These are phyloP conservation scores for Ceratocystis destructans DNA, from an alignment of 2,329 filamentous ascomycete genomes.

Conservation along the genomic window DNA sequence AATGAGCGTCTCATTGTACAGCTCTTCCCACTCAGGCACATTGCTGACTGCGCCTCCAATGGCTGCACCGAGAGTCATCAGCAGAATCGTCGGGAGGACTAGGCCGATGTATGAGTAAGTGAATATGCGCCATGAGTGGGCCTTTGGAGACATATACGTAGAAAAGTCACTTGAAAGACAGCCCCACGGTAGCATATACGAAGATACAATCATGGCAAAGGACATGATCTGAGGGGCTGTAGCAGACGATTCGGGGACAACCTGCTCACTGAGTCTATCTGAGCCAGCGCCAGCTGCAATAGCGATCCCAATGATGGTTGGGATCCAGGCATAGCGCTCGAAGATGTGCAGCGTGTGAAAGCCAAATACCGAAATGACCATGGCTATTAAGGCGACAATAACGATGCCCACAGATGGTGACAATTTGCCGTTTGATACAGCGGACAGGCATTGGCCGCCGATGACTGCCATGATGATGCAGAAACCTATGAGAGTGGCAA, in stretches of 20 bases:
- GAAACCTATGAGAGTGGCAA: slow-evolving; percentile 50
- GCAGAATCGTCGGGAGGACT: slow-evolving; percentile 38
- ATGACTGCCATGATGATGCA: slow-evolving; percentile 47
- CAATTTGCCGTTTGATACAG: slow-evolving; percentile 36
- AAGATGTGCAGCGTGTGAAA: slow-evolving; percentile 44
- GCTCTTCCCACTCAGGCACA: slow-evolving; percentile 39
- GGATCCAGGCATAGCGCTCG: slow-evolving; percentile 44
- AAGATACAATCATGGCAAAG: slow-evolving; percentile 48
- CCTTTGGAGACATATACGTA: slow-evolving; percentile 45
- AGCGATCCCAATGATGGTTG: slow-evolving; percentile 39
- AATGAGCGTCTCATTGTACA: slow-evolving; percentile 39
- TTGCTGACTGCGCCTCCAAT: slow-evolving; percentile 46
- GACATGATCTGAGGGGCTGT: slow-evolving; percentile 33
- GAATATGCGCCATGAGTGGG: slow-evolving; percentile 31
- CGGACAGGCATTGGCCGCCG: slow-evolving; percentile 45
- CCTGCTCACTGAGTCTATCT: slow-evolving; percentile 36
- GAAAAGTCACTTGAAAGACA: slow-evolving; percentile 46
- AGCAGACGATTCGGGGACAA: slow-evolving; percentile 20
- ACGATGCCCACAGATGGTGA: slow-evolving; percentile 45
- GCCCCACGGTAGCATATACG: slow-evolving; percentile 50
- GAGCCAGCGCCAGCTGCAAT: slow-evolving; percentile 43
- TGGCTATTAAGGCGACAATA: slow-evolving; percentile 41
- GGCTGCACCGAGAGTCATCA: slow-evolving; percentile 52
- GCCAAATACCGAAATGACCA: slow-evolving; percentile 50
- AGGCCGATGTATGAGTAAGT: slow-evolving; percentile 44